Evolutionary conservation across 108 stramenopile species (phyloP).

Genomic region (Nitzschia sp.): DNA sequence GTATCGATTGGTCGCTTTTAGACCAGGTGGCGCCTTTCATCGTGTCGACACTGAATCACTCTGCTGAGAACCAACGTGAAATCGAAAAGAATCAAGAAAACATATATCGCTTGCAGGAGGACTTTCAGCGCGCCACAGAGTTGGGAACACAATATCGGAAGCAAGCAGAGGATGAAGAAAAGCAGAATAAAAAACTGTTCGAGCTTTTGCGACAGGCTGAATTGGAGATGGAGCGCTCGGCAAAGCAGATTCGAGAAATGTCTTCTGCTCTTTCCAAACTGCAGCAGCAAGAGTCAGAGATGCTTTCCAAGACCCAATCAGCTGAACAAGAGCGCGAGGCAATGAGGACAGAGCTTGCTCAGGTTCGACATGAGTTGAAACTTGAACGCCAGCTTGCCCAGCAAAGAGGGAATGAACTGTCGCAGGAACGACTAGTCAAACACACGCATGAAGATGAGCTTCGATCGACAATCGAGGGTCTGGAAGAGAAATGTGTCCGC

Average conservation of each 20-base stretch:
- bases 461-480: conserved; percentile 17
- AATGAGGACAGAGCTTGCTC: neutral
- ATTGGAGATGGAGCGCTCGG: conserved; percentile 39
- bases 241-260: conserved; percentile 33
- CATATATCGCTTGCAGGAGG: neutral
- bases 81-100: neutral
- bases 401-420: neutral
- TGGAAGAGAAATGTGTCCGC: conserved; percentile 31
- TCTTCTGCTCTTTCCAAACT: conserved; percentile 21
- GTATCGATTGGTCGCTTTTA: conserved; percentile 3
- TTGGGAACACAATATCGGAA: conserved; percentile 7
- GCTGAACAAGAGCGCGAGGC: conserved; percentile 5
- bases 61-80: neutral
- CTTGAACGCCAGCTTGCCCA: neutral
- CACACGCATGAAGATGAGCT: conserved; percentile 5
- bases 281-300: conserved; percentile 27
- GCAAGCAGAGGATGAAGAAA: conserved; percentile 11
- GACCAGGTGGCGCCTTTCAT: neutral
- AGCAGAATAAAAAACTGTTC: conserved; percentile 26
- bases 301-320: conserved; percentile 3
- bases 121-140: neutral
- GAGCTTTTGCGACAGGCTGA: conserved; percentile 35
- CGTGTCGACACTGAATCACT: neutral
- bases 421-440: neutral
- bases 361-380: neutral